Evolutionary conservation across 371 early-diverging fungal species (phyloP).

Genomic region (Apophysomyces ossiformis): DNA sequence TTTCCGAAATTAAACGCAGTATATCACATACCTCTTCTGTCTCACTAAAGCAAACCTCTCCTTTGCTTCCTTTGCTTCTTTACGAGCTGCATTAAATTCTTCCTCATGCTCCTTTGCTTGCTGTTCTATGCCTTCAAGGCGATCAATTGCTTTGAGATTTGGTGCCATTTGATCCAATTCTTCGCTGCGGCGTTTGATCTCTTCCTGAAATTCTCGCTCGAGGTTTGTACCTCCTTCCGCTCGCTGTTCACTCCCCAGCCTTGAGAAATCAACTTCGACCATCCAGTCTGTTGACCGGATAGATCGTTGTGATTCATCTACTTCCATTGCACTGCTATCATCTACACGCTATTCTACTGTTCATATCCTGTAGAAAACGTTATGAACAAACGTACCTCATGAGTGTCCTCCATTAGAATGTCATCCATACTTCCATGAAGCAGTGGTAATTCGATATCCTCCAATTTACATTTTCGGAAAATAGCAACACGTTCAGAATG

Average conservation of each 20-base stretch:
- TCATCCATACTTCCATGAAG: constrained; percentile 69
- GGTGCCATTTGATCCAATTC: constrained; percentile 92
- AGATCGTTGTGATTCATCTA: constrained; percentile 52
- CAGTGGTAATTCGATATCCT: constrained; percentile 88
- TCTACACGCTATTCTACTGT: not conserved
- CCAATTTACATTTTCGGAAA: constrained; percentile 88
- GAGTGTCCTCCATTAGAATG: constrained; percentile 66
- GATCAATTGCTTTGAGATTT: constrained; percentile 85
- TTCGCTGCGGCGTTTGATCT: constrained; percentile 61
- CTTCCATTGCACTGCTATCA: constrained; percentile 49
- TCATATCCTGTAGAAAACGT: not conserved
- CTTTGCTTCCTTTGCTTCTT: constrained; percentile 79
- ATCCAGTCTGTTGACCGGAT: constrained; percentile 53
- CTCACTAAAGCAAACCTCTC: constrained; percentile 83
- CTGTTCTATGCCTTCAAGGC: constrained; percentile 81
- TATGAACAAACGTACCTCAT: not conserved
- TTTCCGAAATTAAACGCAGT: not conserved
- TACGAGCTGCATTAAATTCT: constrained; percentile 81
- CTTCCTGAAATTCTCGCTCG: constrained; percentile 74
- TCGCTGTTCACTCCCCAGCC: constrained; percentile 53
- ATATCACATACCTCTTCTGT: constrained; percentile 68
- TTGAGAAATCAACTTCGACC: constrained; percentile 65
- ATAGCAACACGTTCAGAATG: constrained; percentile 79
- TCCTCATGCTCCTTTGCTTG: constrained; percentile 79
- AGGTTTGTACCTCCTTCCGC: constrained; percentile 56